Evolutionary conservation across 2,329 filamentous ascomycete genomes (phyloP).

Genomic region (Aspergillus novoparasiticus): DNA sequence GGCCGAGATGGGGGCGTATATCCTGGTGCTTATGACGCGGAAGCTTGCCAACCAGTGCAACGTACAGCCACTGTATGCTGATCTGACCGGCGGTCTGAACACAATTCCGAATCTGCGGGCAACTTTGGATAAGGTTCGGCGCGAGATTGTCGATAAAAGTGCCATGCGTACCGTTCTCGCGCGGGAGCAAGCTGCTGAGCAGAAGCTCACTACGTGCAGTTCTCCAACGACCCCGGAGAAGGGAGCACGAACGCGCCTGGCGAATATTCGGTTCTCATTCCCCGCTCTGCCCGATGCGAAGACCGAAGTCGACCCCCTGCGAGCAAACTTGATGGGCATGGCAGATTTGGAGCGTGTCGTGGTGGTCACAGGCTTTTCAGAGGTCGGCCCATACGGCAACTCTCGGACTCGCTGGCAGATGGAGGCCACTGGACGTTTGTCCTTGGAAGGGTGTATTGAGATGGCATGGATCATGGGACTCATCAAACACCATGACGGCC

Average conservation of each 20-base stretch:
- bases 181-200: conserved; percentile 94
- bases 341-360: conserved; percentile 98
- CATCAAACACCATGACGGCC: conserved; percentile 98
- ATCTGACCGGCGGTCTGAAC: conserved; percentile 95
- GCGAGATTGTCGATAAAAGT: conserved; percentile 92
- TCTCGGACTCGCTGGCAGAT: conserved; percentile 98
- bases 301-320: conserved; percentile 83
- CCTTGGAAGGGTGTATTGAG: conserved; percentile 94
- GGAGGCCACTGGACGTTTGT: conserved; percentile 96
- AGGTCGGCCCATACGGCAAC: conserved; percentile 87
- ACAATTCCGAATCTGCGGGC: conserved; percentile 96
- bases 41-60: conserved; percentile 94
- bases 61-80: conserved; percentile 90
- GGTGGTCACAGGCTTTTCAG: conserved; percentile 93
- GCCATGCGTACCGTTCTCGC: conserved; percentile 90
- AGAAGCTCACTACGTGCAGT: conserved; percentile 67
- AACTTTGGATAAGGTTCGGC: conserved; percentile 88
- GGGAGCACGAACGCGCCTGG: conserved; percentile 91
- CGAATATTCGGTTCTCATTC: conserved; percentile 98
- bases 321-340: conserved; percentile 93
- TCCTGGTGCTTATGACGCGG: conserved; percentile 93
- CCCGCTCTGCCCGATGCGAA: conserved; percentile 90
- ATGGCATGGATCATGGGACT: conserved; percentile 99
- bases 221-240: conserved; percentile 68
- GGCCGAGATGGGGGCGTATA: conserved; percentile 99